Evolutionary conservation across 129 eudicot species (phyloP), one percentile per base, ranked within the genome.

Genomic region (Flaveria sonorensis): DNA sequence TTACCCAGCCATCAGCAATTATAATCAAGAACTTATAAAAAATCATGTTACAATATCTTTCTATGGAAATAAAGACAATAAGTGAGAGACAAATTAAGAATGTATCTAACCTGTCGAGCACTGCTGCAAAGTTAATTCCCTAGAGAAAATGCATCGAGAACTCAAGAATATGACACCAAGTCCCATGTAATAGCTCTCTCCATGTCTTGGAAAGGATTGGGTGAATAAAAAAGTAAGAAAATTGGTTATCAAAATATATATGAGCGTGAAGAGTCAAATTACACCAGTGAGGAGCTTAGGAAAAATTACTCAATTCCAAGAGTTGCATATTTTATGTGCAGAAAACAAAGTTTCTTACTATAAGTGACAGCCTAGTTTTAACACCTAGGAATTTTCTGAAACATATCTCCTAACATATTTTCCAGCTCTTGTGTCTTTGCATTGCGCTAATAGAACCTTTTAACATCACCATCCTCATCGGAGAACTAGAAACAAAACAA

Each of bases 121-220:
- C 85, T 93, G 89, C 87, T 83, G 89, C 87, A 87, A n/a, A 93
- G 73, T 77, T 81, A 68, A 90, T 85, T 80, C 92, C 97, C 77
- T 85, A 78, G 24, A 81, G 85, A 68, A 93, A 70, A 71, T 92
- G 86, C 70, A 72, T 39, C 4, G 90, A 87, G 86, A 83, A 90
- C 50, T 80, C 83, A 75, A 88, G 96, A 78, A 93, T 32, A 32
- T 28, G 30, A 28, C 30, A 28, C 30, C 30, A 28, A 28, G 30
- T 28, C 30, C 3, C 30, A 28, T 66, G 86, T 88, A 73, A 93
- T 87, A 28, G 96, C 97, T 81, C 93, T 88, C 86, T 93, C 97
- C 97, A 87, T 93, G 83, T 90, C 97, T 90, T 68, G 64, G 39
- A 59, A 68, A 59, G 72, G 46, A 52, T 32, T 52, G 40, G 6